Percentiles rank a stretch among this genome's conserved stretches.
These are phyloP conservation scores for Apodospora peruviana DNA, from an alignment of 495 filamentous ascomycete genomes.

Conservation along the genomic window DNA sequence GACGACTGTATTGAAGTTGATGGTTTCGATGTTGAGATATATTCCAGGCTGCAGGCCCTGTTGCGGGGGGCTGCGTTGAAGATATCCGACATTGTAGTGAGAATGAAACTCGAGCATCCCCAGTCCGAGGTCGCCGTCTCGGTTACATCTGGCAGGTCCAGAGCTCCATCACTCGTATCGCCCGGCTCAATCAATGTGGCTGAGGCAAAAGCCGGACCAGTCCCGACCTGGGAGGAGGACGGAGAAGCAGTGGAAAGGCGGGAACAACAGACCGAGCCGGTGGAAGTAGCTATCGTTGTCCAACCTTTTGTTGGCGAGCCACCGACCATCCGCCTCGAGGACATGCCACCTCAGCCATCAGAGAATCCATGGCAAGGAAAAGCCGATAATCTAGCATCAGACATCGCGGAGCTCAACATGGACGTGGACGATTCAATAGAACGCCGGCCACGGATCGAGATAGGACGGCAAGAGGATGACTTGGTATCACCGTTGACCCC, in stretches of 20 bases:
- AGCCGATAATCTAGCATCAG: background rate
- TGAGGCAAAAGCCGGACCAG: slow-evolving; percentile 22
- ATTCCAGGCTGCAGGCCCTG: slow-evolving; percentile 29
- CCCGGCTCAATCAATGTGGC: slow-evolving; percentile 9
- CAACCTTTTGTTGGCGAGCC: too few species aligned
- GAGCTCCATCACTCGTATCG: background rate
- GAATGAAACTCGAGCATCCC: slow-evolving; percentile 34
- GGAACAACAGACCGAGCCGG: slow-evolving; percentile 9
- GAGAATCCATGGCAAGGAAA: slow-evolving; percentile 12
- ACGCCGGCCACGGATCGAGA: background rate
- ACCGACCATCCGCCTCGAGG: slow-evolving; percentile 20
- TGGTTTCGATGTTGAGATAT: slow-evolving; percentile 33
- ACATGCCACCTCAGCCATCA: slow-evolving; percentile 15
- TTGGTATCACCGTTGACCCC: background rate
- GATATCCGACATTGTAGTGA: slow-evolving; percentile 31
- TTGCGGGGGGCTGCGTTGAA: slow-evolving; percentile 31
- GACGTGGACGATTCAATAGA: background rate
- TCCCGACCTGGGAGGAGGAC: slow-evolving; percentile 10
- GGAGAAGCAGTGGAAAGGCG: slow-evolving; percentile 9
- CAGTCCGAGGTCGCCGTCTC: slow-evolving; percentile 8
- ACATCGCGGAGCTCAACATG: background rate
- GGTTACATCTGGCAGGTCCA: slow-evolving; percentile 10
- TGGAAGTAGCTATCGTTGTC: slow-evolving; percentile 1
- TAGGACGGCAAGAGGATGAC: background rate
- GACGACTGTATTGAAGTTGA: slow-evolving; percentile 36